Evolutionary conservation across 306 rosid genomes (phyloP), one percentile per base, ranked within the genome.

Genomic region (Dalbergia cultrata): DNA sequence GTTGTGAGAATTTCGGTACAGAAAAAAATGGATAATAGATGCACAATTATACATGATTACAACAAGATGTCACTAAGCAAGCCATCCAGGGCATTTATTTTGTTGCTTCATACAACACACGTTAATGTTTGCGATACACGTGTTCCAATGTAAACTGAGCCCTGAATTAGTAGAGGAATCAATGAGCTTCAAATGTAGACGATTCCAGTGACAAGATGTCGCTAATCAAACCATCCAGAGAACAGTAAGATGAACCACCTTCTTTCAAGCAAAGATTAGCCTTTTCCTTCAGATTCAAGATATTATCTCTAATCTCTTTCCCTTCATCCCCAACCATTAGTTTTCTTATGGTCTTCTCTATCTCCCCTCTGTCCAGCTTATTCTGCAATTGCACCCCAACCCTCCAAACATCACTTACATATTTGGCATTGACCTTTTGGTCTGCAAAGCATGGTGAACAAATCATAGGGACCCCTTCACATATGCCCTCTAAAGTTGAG

Each of bases 391-490:
- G 68, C 76, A 90, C 13, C 9, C 94, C 94, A 65, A 87, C 73
- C 67, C 81, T 81, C 92, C 94, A 89, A 22, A 89, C 92, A 49
- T 85, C 58, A 63, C 84, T 79, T 0, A 82, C 84, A 80, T 82
- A 87, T 68, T 88, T 91, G 3, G 93, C 88, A 66, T 91, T 92
- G 6, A 81, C 89, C 66, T 41, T 79, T 75, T 93, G 94, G 77
- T 89, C 94, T 0, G 78, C 61, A 77, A 90, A 91, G 63, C 82
- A 76, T 2, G 93, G 97, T 37, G 52, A 72, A 47, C 92, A 89
- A 33, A 91, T 85, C 92, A 93, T 88, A 12, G 97, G 96, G 63
- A 91, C 83, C 62, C 97, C 93, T 76, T 86, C 90, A 8, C 84
- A 80, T n/a, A 90, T 72, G 63, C 96, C 88, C 80, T 88, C 93